Conservation (phyloP, 257 asterid genomes). For the Linderniella brevidens region DNA sequence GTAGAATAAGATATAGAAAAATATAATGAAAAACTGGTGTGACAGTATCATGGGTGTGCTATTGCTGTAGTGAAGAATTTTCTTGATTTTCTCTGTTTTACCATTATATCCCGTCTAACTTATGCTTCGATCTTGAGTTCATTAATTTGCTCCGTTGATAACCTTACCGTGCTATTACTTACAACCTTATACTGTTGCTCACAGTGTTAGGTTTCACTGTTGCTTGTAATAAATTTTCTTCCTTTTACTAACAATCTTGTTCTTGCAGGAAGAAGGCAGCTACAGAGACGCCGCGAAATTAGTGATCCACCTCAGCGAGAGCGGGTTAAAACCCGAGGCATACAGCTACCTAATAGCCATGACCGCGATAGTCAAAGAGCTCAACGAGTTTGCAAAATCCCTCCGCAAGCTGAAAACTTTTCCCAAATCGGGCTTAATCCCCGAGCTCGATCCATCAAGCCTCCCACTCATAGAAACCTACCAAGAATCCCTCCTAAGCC, state of each 20-base stretch:
- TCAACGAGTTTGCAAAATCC: slow-evolving; percentile 74
- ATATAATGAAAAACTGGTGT: too few relatives aligned
- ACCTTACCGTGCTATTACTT: too few relatives aligned
- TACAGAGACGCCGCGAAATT: slow-evolving; percentile 58
- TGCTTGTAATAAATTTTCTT: too few relatives aligned
- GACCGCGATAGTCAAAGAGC: slow-evolving; percentile 89
- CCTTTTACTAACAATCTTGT: background rate
- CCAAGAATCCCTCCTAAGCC: slow-evolving; percentile 40
- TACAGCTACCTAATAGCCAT: slow-evolving; percentile 87
- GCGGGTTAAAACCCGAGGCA: slow-evolving; percentile 63
- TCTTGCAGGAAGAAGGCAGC: slow-evolving; percentile 67
- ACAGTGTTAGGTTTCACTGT: too few relatives aligned
- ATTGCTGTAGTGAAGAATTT: too few relatives aligned
- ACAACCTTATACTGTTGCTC: too few relatives aligned
- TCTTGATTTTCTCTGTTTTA: too few relatives aligned
- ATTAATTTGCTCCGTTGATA: too few relatives aligned
- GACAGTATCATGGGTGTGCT: too few relatives aligned
- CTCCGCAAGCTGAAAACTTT: slow-evolving; percentile 58
- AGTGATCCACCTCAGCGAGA: slow-evolving; percentile 53
- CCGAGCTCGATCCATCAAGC: slow-evolving; percentile 39
- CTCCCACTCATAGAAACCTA: slow-evolving; percentile 37
- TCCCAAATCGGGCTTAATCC: slow-evolving; percentile 38
- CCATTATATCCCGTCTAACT: too few relatives aligned
- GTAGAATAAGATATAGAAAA: too few relatives aligned
- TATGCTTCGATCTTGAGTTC: too few relatives aligned